Percentiles rank a stretch among this genome's conserved stretches.
phyloP scores from a whole-genome alignment of 106 monocot genomes.

The Dendrobium huoshanense region DNA sequence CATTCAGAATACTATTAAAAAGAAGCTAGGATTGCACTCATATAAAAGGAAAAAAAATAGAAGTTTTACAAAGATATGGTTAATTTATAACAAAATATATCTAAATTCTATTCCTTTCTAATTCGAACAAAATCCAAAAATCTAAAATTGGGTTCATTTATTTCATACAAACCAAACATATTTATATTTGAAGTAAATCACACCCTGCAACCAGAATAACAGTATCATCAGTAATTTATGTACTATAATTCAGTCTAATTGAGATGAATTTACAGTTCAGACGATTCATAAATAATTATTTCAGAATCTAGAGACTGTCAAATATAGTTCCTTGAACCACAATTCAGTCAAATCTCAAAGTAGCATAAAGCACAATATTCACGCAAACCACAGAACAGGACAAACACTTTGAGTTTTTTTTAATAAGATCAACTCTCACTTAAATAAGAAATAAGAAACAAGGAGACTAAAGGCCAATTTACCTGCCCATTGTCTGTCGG shows the following conservation, averaged over 20 bases:
- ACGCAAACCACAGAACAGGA: background rate
- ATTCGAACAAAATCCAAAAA: background rate
- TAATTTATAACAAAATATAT: background rate
- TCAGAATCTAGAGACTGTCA: background rate
- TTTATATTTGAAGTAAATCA: background rate
- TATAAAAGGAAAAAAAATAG: background rate
- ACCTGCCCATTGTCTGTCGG: constrained; percentile 99
- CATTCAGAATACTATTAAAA: background rate
- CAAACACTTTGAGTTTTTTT: background rate
- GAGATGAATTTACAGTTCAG: background rate
- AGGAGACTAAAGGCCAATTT: background rate
- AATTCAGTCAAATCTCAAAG: background rate
- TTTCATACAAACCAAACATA: background rate
- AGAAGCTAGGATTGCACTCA: background rate
- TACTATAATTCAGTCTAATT: background rate
- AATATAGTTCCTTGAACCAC: background rate
- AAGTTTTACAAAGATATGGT: background rate
- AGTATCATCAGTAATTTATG: background rate
- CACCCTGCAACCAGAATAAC: background rate
- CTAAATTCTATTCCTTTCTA: background rate
- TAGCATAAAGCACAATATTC: background rate
- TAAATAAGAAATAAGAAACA: constrained; percentile 1
- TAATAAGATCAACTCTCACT: background rate
- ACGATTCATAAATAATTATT: background rate
- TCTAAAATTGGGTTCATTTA: background rate